Base-by-base conservation (phyloP, 176 grass and related monocot genomes). In the Carex scoparia region DNA sequence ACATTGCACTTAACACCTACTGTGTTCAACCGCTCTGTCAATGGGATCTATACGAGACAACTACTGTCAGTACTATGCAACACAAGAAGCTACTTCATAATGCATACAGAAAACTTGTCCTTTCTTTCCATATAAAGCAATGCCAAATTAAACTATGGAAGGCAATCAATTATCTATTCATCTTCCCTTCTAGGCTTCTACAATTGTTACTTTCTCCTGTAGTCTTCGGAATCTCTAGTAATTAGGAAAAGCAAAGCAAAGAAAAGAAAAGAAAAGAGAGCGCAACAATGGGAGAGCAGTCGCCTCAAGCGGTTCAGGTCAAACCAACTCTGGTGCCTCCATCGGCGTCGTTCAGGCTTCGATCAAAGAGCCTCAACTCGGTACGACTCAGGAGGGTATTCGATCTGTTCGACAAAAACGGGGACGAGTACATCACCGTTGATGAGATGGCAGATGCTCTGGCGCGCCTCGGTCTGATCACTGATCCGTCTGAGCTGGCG, bases 361-460 rank as follows among this genome's bases (percentile, higher is more conserved):
- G 79, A n/a, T 72, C 85, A 7, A 31, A 68, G 32, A 87, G 79
- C 85, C 85, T 87, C 35, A 82, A 87, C 54, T 81, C 49, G 3
- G 49, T 87, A 54, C 78, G 85, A 35, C 85, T 87, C 30, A 80
- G 85, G 16, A 55, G 85, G 78, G 79, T 87, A 7, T 87, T 87
- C 32, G 85, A 87, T 69, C 38, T 87, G 31, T 87, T 87, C 4
- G 85, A 87, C 18, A 69, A 68, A 12, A 81, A 87, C 32, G 32
- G 64, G 18, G 85, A 87, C 11, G 85, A 49, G 54, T 80, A 62
- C 51, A 87, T 87, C 79, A 81, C 85, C 28, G 64, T 69, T 15
- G 84, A 11, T 9, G 84, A 86, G n/a, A 72, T 86, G 19, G 38
- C 84, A 1, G 74, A 75, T 56, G 85, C 85, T 6, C 55, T 87